Percentiles rank a stretch among this genome's conserved stretches.
Conservation (phyloP, 139 green algal species). For the Spirogloea muscicola region DNA sequence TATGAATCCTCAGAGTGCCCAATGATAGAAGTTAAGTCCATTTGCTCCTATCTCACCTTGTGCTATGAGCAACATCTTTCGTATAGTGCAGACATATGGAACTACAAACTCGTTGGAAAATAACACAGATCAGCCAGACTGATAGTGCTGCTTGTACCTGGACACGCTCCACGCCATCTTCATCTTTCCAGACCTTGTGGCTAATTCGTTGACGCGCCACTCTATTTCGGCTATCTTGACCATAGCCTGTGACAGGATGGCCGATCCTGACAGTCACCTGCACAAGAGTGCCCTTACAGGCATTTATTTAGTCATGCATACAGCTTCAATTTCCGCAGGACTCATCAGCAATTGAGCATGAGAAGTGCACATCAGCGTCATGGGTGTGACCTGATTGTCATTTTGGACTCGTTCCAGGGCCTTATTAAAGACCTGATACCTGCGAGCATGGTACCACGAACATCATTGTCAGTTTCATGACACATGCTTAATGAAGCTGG, state of each 20-base stretch:
- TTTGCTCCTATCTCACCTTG: background rate
- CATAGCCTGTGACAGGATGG: slow-evolving; percentile 63
- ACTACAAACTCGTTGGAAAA: too few species aligned
- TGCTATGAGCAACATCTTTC: background rate
- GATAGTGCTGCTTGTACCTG: slow-evolving; percentile 56
- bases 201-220: slow-evolving; percentile 82
- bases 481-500: background rate
- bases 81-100: background rate
- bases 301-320: too few species aligned
- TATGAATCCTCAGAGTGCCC: too few species aligned
- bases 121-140: background rate
- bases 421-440: slow-evolving; percentile 78
- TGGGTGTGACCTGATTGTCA: slow-evolving; percentile 63
- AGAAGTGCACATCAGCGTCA: too few species aligned
- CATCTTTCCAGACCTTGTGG: slow-evolving; percentile 80
- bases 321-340: too few species aligned
- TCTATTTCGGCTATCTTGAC: slow-evolving; percentile 71
- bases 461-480: too few species aligned
- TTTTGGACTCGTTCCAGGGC: slow-evolving; percentile 74
- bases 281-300: too few species aligned
- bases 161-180: slow-evolving; percentile 74
- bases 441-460: too few species aligned
- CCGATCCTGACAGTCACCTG: slow-evolving; percentile 35
- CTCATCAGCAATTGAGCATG: too few species aligned
- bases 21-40: too few species aligned